Conservation (phyloP, 345 rosid species). For the Theobroma cacao region DNA sequence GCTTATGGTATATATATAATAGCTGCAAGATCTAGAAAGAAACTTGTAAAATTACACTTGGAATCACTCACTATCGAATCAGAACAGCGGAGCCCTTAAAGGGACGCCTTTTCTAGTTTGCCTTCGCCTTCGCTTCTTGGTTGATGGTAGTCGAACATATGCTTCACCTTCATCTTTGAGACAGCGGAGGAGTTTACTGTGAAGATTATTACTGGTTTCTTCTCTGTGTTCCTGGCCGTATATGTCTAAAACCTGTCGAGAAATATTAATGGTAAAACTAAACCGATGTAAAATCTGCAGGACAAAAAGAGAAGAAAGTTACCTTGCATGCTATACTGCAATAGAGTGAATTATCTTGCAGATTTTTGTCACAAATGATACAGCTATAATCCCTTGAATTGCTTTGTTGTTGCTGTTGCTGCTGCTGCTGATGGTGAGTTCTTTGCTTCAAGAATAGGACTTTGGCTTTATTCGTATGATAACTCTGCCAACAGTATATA, state of each 20-base stretch:
- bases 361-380: slow-evolving; percentile 22
- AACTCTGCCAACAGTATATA: slow-evolving; percentile 11
- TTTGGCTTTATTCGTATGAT: slow-evolving; percentile 32
- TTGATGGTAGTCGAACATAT: not conserved
- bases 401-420: slow-evolving; percentile 9
- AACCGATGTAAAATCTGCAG: no score
- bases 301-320: not conserved
- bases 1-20: no score
- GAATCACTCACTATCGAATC: not conserved
- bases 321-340: slow-evolving; percentile 41
- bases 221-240: not conserved
- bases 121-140: slow-evolving; percentile 1
- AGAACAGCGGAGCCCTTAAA: slow-evolving; percentile 23
- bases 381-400: slow-evolving; percentile 24
- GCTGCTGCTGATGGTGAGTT: slow-evolving; percentile 1
- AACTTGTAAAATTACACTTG: not conserved
- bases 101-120: slow-evolving; percentile 32
- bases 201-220: not conserved
- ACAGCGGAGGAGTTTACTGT: not conserved
- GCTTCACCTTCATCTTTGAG: slow-evolving; percentile 10
- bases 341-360: slow-evolving; percentile 33
- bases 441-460: slow-evolving; percentile 39
- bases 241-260: slow-evolving; percentile 20
- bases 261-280: not conserved
- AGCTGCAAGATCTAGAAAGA: not conserved